A percentile compares a stretch with the other conserved stretches of the same genome.
phyloP scores from a whole-genome alignment of 306 rosid species.

The Mimosa bimucronata region DNA sequence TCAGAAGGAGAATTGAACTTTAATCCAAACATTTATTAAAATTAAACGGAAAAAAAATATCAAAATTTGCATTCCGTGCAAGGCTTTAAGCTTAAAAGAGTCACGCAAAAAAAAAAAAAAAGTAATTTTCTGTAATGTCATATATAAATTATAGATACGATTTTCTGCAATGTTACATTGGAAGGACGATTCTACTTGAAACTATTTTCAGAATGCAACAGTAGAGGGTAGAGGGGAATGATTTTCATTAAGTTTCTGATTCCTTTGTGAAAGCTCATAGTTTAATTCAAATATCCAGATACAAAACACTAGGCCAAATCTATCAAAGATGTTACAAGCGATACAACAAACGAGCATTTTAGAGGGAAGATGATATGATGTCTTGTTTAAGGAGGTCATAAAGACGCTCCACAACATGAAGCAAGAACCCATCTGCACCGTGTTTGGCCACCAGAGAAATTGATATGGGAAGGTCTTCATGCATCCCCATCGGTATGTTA shows the following conservation, averaged over 20 bases:
- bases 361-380: conserved; percentile 22
- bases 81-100: too few species aligned
- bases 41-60: too few species aligned
- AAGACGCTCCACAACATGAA: conserved; percentile 67
- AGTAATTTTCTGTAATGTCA: too few species aligned
- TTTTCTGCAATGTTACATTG: too few species aligned
- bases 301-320: neutral
- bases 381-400: conserved; percentile 52
- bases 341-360: neutral
- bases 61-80: too few species aligned
- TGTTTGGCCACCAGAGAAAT: conserved; percentile 76
- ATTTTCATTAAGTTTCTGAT: neutral
- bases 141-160: too few species aligned
- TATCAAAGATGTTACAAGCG: neutral
- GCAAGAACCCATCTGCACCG: conserved; percentile 82
- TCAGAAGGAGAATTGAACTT: too few species aligned
- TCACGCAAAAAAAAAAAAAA: too few species aligned
- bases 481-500: conserved; percentile 75
- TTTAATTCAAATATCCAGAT: neutral
- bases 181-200: neutral
- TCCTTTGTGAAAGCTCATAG: neutral
- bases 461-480: conserved; percentile 67
- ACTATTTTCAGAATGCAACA: neutral
- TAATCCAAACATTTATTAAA: too few species aligned
- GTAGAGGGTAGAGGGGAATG: too few species aligned